These are phyloP conservation scores for Nemania sp. DNA, from an alignment of 2,329 filamentous ascomycete species.

Conservation along the genomic window DNA sequence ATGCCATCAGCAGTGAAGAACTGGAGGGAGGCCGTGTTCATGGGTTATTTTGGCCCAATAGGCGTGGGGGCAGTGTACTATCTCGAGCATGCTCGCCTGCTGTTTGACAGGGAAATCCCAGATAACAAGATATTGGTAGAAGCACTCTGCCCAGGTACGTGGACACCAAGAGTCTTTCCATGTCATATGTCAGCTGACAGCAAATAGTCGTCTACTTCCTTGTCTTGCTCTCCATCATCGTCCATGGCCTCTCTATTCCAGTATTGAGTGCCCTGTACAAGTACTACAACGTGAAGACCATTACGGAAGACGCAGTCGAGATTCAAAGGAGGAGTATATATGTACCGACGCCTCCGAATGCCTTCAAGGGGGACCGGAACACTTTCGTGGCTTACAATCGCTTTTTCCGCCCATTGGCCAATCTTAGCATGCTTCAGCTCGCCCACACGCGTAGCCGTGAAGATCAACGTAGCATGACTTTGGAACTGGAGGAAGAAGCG, in stretches of 20 bases:
- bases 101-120: slow-evolving; percentile 38
- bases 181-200: not conserved
- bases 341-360: slow-evolving; percentile 45
- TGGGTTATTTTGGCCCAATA: slow-evolving; percentile 75
- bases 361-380: slow-evolving; percentile 42
- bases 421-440: slow-evolving; percentile 17
- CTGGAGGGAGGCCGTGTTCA: slow-evolving; percentile 62
- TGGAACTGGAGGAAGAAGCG: slow-evolving; percentile 6
- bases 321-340: slow-evolving; percentile 44
- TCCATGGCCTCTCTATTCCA: slow-evolving; percentile 54
- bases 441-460: slow-evolving; percentile 13
- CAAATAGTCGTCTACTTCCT: slow-evolving; percentile 47
- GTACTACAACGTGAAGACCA: slow-evolving; percentile 45
- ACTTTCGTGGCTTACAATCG: slow-evolving; percentile 53
- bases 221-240: slow-evolving; percentile 47
- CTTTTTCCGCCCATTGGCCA: slow-evolving; percentile 46
- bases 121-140: slow-evolving; percentile 40
- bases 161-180: not conserved
- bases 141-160: slow-evolving; percentile 41
- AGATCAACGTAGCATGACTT: not conserved
- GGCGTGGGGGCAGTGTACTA: slow-evolving; percentile 79
- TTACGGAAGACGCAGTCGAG: slow-evolving; percentile 47
- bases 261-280: slow-evolving; percentile 45
- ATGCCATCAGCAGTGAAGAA: slow-evolving; percentile 56
- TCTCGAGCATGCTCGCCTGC: slow-evolving; percentile 53